Percentiles rank a stretch among this genome's conserved stretches.
Evolutionary conservation across 2,329 filamentous ascomycete genomes (phyloP).

Genomic region (Ciborinia camelliae): DNA sequence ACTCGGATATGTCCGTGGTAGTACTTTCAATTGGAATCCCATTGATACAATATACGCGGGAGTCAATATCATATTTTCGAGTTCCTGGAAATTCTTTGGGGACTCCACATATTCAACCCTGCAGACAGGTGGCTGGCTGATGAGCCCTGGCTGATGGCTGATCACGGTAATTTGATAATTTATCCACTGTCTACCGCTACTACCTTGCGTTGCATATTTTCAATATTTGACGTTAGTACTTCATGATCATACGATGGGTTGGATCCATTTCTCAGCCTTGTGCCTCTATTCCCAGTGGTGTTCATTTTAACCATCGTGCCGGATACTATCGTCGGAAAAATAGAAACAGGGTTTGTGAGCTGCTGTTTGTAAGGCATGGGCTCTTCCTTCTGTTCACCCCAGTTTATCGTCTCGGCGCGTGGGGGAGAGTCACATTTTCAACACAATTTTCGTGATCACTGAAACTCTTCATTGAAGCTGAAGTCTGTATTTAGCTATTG

Average conservation of each 20-base stretch:
- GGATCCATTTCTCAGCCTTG: constrained; percentile 2
- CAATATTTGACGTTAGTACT: background rate
- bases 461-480: background rate
- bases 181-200: background rate
- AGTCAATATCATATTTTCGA: background rate
- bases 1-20: background rate
- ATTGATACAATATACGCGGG: background rate
- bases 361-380: background rate
- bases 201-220: constrained; percentile 6
- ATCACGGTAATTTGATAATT: background rate
- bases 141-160: no score
- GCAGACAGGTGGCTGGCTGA: background rate
- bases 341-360: background rate
- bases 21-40: background rate
- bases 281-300: background rate
- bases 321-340: background rate
- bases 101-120: background rate
- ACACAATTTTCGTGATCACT: background rate
- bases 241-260: background rate
- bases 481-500: background rate
- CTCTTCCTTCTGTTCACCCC: background rate
- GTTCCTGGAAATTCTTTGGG: background rate
- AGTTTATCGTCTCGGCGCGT: background rate
- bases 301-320: background rate
- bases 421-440: background rate